A percentile compares a stretch with the other conserved stretches of the same genome.
Evolutionary conservation across 495 filamentous ascomycete species (phyloP).

Genomic region (Hypoxylon trugodes): DNA sequence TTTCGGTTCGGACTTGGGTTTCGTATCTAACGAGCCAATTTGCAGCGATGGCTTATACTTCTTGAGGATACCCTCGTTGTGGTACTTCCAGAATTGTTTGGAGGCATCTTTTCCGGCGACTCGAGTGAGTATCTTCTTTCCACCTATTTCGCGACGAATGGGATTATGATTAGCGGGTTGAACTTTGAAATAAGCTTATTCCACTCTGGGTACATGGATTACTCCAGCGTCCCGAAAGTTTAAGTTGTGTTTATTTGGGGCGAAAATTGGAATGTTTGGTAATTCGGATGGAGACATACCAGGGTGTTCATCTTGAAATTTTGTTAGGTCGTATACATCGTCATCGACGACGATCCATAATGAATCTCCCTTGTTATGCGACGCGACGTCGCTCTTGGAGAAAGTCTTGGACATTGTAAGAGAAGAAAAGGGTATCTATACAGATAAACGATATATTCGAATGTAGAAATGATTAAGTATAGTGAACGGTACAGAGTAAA

Average conservation of each 20-base stretch:
- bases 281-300: slow-evolving; percentile 60
- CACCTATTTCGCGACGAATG: slow-evolving; percentile 66
- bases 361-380: slow-evolving; percentile 85
- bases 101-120: slow-evolving; percentile 97
- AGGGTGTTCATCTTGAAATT: slow-evolving; percentile 93
- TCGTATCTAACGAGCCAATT: slow-evolving; percentile 89
- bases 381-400: slow-evolving; percentile 81
- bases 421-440: neutral
- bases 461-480: slow-evolving; percentile 1
- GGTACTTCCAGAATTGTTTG: slow-evolving; percentile 99
- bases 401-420: slow-evolving; percentile 87
- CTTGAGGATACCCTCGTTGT: slow-evolving; percentile 92
- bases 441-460: neutral
- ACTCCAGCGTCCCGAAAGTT: slow-evolving; percentile 17
- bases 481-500: neutral
- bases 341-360: slow-evolving; percentile 93
- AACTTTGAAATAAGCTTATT: neutral
- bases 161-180: slow-evolving; percentile 6
- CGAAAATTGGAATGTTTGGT: neutral
- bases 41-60: slow-evolving; percentile 90
- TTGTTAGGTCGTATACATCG: slow-evolving; percentile 95
- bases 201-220: slow-evolving; percentile 12
- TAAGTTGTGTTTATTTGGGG: slow-evolving; percentile 17
- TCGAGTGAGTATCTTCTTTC: slow-evolving; percentile 96
- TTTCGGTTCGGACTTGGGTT: slow-evolving; percentile 65